phyloP scores from a whole-genome alignment of 2,329 filamentous ascomycete genomes.

The Parasarocladium wereldwijsianum region DNA sequence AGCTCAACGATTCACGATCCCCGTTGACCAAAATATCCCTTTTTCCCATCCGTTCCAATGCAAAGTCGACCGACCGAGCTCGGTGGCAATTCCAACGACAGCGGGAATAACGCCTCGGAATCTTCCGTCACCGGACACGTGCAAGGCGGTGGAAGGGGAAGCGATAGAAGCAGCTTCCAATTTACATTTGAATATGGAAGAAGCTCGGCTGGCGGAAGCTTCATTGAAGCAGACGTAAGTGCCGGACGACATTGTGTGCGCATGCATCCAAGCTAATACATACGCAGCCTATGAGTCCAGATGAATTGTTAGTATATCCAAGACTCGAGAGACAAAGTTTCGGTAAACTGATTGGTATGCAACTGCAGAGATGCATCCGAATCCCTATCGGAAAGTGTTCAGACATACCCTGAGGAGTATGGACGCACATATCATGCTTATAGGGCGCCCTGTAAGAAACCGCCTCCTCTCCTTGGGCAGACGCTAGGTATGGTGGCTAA shows the following conservation, averaged over 20 bases:
- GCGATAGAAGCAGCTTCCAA: conserved; percentile 14
- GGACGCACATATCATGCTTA: conserved; percentile 33
- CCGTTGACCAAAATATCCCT: too few relatives aligned
- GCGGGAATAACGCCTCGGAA: conserved; percentile 8
- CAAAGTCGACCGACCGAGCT: too few relatives aligned
- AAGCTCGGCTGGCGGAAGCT: conserved; percentile 14
- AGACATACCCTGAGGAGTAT: conserved; percentile 25
- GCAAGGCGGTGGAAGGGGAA: too few relatives aligned
- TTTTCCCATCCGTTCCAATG: too few relatives aligned
- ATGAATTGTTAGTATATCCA: conserved; percentile 1
- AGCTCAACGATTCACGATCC: too few relatives aligned
- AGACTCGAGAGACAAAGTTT: neutral
- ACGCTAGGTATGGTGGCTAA: neutral
- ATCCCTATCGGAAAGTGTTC: conserved; percentile 26
- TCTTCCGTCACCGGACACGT: conserved; percentile 7
- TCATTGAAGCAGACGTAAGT: conserved; percentile 19
- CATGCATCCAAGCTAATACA: neutral
- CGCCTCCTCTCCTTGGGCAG: neutral
- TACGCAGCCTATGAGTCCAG: neutral
- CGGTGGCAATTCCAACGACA: too few relatives aligned
- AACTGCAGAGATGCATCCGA: conserved; percentile 14
- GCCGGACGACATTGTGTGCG: neutral
- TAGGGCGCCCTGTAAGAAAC: conserved; percentile 27
- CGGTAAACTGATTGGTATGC: neutral
- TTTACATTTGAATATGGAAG: conserved; percentile 18